Percentiles rank a stretch among this genome's conserved stretches.
Conservation (phyloP, 257 asterid genomes). For the Osmanthus fragrans region DNA sequence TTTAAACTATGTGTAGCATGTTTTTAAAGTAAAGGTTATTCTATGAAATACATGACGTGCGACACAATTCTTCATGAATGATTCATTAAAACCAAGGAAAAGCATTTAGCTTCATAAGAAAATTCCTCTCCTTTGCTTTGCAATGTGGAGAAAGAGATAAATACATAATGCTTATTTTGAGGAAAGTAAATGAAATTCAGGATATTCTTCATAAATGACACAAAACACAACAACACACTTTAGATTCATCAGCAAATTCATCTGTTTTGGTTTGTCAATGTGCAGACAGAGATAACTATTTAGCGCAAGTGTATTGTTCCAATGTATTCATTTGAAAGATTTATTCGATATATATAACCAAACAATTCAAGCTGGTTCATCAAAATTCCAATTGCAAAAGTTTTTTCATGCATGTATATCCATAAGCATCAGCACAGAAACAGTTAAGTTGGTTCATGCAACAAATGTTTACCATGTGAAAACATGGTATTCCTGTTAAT, state of each 20-base stretch:
- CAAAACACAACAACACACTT: too few species aligned
- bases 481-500: background rate
- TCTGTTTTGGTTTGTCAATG: too few species aligned
- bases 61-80: background rate
- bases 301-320: background rate
- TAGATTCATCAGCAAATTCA: too few species aligned
- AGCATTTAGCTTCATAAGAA: slow-evolving; percentile 3
- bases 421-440: slow-evolving; percentile 11
- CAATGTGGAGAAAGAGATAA: background rate
- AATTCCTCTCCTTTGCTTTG: slow-evolving; percentile 1
- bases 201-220: too few species aligned
- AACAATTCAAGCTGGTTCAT: background rate
- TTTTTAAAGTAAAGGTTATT: background rate
- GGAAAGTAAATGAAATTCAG: too few species aligned
- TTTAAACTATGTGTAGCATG: background rate
- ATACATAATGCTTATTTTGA: too few species aligned
- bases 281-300: background rate
- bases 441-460: background rate
- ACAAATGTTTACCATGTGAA: slow-evolving; percentile 9
- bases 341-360: background rate
- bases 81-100: slow-evolving; percentile 9
- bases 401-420: background rate
- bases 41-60: slow-evolving; percentile 2
- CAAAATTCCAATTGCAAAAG: background rate
- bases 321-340: background rate